phyloP scores from a whole-genome alignment of 2,329 filamentous ascomycete genomes.

The Mollisia scopiformis region DNA sequence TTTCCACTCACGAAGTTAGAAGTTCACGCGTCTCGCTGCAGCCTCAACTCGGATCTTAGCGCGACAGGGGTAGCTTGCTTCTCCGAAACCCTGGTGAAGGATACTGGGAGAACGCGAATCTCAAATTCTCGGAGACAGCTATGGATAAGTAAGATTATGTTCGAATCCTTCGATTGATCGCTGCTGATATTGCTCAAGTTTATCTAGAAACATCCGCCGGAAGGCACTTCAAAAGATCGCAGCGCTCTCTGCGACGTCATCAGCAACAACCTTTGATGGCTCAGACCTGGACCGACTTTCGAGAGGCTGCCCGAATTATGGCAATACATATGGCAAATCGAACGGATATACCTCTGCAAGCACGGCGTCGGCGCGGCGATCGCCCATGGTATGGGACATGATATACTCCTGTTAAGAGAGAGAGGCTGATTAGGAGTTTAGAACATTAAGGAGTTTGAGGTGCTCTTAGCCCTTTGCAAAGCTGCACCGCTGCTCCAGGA shows the following conservation, averaged over 20 bases:
- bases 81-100: not conserved
- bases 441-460: slow-evolving; percentile 89
- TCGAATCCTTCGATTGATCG: not conserved
- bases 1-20: not conserved
- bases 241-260: slow-evolving; percentile 59
- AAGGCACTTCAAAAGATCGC: slow-evolving; percentile 69
- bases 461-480: slow-evolving; percentile 88
- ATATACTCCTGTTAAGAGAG: not conserved
- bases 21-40: slow-evolving; percentile 26
- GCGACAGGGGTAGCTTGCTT: slow-evolving; percentile 34
- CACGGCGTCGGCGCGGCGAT: slow-evolving; percentile 51
- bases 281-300: slow-evolving; percentile 67
- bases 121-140: not conserved
- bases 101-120: not conserved
- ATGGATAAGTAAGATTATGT: slow-evolving; percentile 28
- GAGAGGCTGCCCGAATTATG: slow-evolving; percentile 55
- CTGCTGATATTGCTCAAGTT: slow-evolving; percentile 28
- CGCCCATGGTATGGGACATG: slow-evolving; percentile 58
- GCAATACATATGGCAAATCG: slow-evolving; percentile 43
- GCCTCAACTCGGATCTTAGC: slow-evolving; percentile 28
- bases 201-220: slow-evolving; percentile 59
- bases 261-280: slow-evolving; percentile 58
- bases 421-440: slow-evolving; percentile 41
- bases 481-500: slow-evolving; percentile 77
- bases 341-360: slow-evolving; percentile 51